Base-by-base conservation (phyloP, 148 eudicot species). In the Rheum nobile region DNA sequence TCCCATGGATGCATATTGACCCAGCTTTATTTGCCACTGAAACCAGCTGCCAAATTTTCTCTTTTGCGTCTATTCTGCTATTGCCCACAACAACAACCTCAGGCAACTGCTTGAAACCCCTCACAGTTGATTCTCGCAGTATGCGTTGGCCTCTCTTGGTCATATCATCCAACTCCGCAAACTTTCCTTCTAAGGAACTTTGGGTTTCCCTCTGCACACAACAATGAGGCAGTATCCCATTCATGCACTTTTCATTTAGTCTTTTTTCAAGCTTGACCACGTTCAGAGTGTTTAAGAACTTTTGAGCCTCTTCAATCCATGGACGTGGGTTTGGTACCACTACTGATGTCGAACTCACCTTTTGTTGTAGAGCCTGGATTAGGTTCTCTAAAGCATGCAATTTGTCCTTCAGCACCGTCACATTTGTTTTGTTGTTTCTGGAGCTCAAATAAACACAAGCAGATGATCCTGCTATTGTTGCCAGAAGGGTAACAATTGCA, bases 401-500 rank as follows among this genome's bases (percentile, higher is more conserved):
- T 72, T 79, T 67, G 13, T 75, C 84, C 68, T 78, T 82, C 35
- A 82, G 69, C 29, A 82, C 77, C 26, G 84, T 73, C 28, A 82
- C 39, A 31, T 78, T 82, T 44, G 75, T 82, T 75, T 74, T 67
- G 47, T 73, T 73, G n/a, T 74, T 73, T 78, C 81, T 42, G 35
- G 29, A 75, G 10, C 79, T 75, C 67, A 43, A 78, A 26, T 82
- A 82, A 38, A 72, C 57, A 72, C 84, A 82, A 47, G 79, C 81
- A 4, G 81, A 75, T 37, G 79, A 78, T 22, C 84, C 81, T 34
- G 74, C 79, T 32, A 82, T 44, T 12, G 84, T 72, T 42, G 81
- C 78, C 71, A 82, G 17, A 11, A 82, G 31, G 55, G 79, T 81
- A 10, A 82, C 72, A 3, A 82, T 37, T 13, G 84, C 84, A 13